Conservation (phyloP, 306 rosid genomes). For the Rosa chinensis region DNA sequence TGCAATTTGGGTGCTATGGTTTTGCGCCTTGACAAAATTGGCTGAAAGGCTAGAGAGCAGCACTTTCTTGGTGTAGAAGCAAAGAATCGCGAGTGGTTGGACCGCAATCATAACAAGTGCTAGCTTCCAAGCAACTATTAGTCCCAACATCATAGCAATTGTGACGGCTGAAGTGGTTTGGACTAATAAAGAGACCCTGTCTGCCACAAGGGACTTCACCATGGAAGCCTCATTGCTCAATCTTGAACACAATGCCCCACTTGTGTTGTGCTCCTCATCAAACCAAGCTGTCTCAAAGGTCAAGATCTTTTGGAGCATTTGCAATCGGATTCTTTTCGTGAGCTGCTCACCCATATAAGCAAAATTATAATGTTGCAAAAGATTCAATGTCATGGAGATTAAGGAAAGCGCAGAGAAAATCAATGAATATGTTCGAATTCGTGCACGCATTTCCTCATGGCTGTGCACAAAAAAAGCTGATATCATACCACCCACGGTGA, state of each 20-base stretch:
- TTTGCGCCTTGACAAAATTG: slow-evolving; percentile 72
- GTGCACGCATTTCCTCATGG: slow-evolving; percentile 68
- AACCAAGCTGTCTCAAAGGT: slow-evolving; percentile 94
- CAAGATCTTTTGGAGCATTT: slow-evolving; percentile 76
- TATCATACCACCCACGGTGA: slow-evolving; percentile 89
- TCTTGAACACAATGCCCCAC: slow-evolving; percentile 88
- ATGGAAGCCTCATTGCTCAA: slow-evolving; percentile 84
- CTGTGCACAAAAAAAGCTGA: slow-evolving; percentile 74
- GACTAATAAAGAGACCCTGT: slow-evolving; percentile 67
- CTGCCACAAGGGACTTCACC: slow-evolving; percentile 93
- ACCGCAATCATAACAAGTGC: slow-evolving; percentile 90
- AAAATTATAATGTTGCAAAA: slow-evolving; percentile 82
- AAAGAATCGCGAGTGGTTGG: slow-evolving; percentile 80
- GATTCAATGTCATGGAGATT: slow-evolving; percentile 69
- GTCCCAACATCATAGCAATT: slow-evolving; percentile 86
- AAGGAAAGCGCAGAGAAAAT: slow-evolving; percentile 68
- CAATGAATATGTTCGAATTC: slow-evolving; percentile 64
- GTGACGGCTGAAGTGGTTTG: slow-evolving; percentile 86
- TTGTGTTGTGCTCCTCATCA: slow-evolving; percentile 76
- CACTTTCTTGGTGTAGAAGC: slow-evolving; percentile 83
- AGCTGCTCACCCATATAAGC: slow-evolving; percentile 85
- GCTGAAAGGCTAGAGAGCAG: slow-evolving; percentile 71
- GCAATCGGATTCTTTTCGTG: slow-evolving; percentile 63
- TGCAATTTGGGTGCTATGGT: slow-evolving; percentile 84
- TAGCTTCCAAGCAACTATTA: slow-evolving; percentile 86